Conservation (phyloP, 352 stramenopile genomes). For the Phytophthora constricta region DNA sequence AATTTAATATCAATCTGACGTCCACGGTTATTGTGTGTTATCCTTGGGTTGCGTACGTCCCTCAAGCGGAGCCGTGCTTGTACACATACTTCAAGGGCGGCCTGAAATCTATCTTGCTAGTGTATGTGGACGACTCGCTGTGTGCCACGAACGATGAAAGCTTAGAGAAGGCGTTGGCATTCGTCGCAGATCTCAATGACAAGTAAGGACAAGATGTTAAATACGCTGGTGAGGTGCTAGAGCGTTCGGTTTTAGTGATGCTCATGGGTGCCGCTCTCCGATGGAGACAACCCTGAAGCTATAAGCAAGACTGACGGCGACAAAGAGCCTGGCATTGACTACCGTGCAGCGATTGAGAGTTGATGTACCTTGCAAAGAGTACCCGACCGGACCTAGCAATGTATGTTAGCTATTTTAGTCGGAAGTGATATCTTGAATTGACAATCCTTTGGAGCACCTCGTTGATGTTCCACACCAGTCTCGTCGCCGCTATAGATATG, state of each 20-base stretch:
- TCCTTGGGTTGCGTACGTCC: too few relatives aligned
- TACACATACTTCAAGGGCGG: neutral
- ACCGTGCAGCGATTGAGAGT: neutral
- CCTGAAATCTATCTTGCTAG: neutral
- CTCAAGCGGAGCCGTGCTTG: neutral
- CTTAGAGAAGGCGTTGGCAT: neutral
- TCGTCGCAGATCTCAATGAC: neutral
- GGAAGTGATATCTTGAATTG: too few relatives aligned
- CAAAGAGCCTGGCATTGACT: neutral
- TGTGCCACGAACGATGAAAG: neutral
- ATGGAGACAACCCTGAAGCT: neutral
- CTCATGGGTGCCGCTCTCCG: neutral
- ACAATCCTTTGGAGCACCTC: too few relatives aligned
- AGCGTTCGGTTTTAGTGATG: neutral
- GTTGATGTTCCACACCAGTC: too few relatives aligned
- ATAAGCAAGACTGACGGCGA: neutral
- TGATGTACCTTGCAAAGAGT: neutral
- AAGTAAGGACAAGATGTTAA: neutral
- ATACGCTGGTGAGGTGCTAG: neutral
- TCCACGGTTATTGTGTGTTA: too few relatives aligned
- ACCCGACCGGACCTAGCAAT: neutral
- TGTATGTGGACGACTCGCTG: neutral
- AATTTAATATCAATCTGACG: too few relatives aligned
- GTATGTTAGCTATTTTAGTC: neutral
- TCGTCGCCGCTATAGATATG: too few relatives aligned